Conservation (phyloP, 352 stramenopile genomes). For the Pythium inflatum region DNA sequence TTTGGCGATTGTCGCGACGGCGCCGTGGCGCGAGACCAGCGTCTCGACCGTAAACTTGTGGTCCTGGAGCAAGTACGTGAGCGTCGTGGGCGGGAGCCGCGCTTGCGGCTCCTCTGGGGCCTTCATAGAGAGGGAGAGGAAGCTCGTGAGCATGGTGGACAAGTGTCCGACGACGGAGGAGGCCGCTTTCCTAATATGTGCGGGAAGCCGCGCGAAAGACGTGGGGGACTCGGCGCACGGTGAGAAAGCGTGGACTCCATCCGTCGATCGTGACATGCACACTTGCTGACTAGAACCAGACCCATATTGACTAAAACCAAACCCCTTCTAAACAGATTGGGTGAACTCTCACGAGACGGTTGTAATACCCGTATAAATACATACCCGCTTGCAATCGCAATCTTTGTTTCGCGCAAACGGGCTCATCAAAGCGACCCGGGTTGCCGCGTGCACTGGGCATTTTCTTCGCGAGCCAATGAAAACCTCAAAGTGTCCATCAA, state of each 20-base stretch:
- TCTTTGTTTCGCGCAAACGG: not conserved
- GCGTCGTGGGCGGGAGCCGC: constrained; percentile 23
- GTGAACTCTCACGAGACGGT: no score
- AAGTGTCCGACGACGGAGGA: not conserved
- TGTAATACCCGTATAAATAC: not conserved
- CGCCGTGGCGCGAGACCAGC: constrained; percentile 22
- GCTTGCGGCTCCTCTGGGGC: constrained; percentile 1
- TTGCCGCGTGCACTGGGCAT: not conserved
- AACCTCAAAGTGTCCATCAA: constrained; percentile 2
- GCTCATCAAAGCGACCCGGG: constrained; percentile 1
- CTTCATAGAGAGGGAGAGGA: constrained; percentile 19
- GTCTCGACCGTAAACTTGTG: constrained; percentile 24
- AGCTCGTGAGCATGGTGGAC: constrained; percentile 11
- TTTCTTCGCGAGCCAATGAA: constrained; percentile 10
- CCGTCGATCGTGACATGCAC: not conserved
- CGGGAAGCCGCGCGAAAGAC: not conserved
- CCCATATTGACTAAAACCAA: not conserved
- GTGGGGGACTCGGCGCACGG: not conserved
- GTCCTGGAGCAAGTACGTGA: constrained; percentile 30
- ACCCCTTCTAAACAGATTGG: not conserved
- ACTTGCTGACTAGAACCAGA: not conserved
- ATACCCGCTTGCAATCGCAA: not conserved
- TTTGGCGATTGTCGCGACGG: constrained; percentile 26
- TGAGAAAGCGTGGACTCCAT: constrained; percentile 7
- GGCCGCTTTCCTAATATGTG: no score